Conservation (phyloP, 2,329 filamentous ascomycete species). For the Arthrobotrys musiformis region DNA sequence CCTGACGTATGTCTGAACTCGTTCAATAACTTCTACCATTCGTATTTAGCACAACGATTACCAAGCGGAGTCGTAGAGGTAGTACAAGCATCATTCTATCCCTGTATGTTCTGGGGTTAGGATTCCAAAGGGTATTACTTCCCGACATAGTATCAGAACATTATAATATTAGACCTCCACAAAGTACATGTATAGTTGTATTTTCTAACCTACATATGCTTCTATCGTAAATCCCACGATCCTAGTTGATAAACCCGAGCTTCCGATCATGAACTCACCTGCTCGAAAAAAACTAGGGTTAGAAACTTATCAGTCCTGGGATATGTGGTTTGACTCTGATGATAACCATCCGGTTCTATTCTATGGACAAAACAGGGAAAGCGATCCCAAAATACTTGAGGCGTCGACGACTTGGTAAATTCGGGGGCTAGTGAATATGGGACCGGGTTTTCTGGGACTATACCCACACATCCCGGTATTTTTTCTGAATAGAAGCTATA, state of each 20-base stretch:
- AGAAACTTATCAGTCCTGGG: neutral
- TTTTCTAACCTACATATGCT: neutral
- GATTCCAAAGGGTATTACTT: neutral
- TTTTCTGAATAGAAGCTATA: neutral
- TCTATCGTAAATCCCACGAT: neutral
- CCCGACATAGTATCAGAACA: no score
- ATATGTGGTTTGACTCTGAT: conserved; percentile 9
- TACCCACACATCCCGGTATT: neutral
- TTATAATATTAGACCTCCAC: no score
- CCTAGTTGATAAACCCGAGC: neutral
- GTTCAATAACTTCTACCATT: no score
- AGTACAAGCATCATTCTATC: neutral
- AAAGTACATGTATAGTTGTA: no score
- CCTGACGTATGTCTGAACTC: neutral
- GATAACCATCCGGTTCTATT: neutral
- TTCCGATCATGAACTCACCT: neutral
- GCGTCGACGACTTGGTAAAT: no score
- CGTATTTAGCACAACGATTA: neutral
- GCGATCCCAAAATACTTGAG: neutral
- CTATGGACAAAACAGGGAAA: neutral
- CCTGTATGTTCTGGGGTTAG: neutral
- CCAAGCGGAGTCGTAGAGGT: neutral
- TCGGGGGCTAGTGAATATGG: neutral
- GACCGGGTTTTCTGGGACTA: neutral
- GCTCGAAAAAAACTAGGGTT: neutral